Conservation (phyloP, 768 basidiomycete genomes). For the Lentinula detonsa region DNA sequence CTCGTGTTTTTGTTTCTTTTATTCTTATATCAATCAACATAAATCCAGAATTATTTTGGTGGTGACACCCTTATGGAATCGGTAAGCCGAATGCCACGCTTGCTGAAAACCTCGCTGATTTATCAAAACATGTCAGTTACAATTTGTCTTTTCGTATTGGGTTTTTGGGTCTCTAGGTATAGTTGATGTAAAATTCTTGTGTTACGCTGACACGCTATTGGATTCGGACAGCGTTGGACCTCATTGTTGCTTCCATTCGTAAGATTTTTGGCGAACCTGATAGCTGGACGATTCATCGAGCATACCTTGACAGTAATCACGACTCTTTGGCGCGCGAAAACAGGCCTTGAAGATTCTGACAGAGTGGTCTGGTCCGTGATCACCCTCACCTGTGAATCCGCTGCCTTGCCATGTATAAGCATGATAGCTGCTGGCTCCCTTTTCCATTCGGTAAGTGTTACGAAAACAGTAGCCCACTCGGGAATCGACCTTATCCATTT, state of each 20-base stretch:
- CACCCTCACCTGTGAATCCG: slow-evolving; percentile 24
- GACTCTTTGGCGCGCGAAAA: slow-evolving; percentile 34
- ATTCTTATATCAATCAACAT: neutral
- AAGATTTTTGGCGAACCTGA: slow-evolving; percentile 7
- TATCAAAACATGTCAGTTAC: neutral
- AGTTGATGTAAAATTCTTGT: neutral
- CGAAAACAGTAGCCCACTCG: too few species aligned
- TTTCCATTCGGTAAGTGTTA: slow-evolving; percentile 25
- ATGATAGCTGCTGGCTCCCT: slow-evolving; percentile 24
- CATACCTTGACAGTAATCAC: slow-evolving; percentile 25
- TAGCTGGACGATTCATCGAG: neutral
- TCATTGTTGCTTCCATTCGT: slow-evolving; percentile 33
- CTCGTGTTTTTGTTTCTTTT: neutral
- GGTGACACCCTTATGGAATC: neutral
- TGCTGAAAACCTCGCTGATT: neutral
- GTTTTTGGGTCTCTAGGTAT: slow-evolving; percentile 36
- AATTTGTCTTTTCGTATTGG: slow-evolving; percentile 33
- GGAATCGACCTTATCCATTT: neutral
- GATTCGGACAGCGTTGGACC: slow-evolving; percentile 27
- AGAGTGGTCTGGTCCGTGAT: slow-evolving; percentile 25
- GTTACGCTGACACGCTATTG: neutral
- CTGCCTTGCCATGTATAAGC: slow-evolving; percentile 25
- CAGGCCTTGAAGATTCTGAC: slow-evolving; percentile 26
- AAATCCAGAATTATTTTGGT: neutral
- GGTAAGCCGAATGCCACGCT: neutral